These are phyloP conservation scores for Phaeolepiota aurea DNA, from an alignment of 768 basidiomycete species.

Conservation along the genomic window DNA sequence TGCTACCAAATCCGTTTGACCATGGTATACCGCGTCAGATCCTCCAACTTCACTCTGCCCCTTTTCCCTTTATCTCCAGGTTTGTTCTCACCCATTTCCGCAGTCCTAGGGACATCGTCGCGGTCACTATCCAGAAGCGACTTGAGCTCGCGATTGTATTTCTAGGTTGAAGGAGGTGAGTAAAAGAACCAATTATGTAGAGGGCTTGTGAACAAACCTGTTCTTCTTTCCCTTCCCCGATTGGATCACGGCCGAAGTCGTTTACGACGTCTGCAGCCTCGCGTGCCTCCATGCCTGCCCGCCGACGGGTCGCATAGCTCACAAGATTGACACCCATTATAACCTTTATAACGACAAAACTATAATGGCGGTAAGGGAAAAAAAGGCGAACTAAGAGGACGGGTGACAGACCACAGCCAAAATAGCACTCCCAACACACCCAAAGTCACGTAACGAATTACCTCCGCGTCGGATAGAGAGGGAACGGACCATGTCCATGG, in stretches of 20 bases:
- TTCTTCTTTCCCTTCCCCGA: conserved; percentile 87
- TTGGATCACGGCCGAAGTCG: conserved; percentile 83
- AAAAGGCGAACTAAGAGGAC: conserved; percentile 10
- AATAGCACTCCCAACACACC: conserved; percentile 52
- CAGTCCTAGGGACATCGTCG: conserved; percentile 59
- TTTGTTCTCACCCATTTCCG: conserved; percentile 67
- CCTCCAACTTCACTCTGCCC: conserved; percentile 70
- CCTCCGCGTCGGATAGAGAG: conserved; percentile 37
- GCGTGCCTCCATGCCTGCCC: conserved; percentile 71
- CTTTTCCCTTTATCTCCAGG: conserved; percentile 35
- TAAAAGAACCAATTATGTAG: background rate
- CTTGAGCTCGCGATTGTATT: conserved; percentile 79
- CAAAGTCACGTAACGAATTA: conserved; percentile 56
- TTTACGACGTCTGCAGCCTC: conserved; percentile 72
- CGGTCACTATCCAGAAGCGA: conserved; percentile 55
- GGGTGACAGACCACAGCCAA: conserved; percentile 73
- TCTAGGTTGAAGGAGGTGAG: conserved; percentile 27
- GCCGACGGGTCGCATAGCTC: conserved; percentile 70
- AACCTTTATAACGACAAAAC: conserved; percentile 82
- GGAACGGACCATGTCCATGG: conserved; percentile 37
- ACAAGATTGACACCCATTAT: conserved; percentile 87
- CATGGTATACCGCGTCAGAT: conserved; percentile 93
- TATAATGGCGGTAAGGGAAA: conserved; percentile 14
- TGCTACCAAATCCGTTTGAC: conserved; percentile 81
- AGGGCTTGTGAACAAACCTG: conserved; percentile 35